Evolutionary conservation across 2,329 filamentous ascomycete genomes (phyloP).

Genomic region (Sarocladium strictum): DNA sequence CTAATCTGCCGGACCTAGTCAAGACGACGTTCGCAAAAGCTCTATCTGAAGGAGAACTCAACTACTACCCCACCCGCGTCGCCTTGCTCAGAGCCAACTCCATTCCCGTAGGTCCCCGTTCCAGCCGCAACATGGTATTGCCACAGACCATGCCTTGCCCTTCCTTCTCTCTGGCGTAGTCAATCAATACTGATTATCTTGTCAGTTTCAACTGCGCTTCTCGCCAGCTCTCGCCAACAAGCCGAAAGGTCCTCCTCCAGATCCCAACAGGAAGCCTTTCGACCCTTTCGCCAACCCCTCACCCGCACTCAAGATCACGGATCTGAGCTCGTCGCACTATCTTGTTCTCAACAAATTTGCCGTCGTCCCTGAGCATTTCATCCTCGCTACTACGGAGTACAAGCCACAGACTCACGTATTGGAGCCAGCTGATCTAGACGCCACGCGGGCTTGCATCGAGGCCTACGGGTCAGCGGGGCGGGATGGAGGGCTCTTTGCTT

Average conservation of each 20-base stretch:
- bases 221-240: constrained; percentile 64
- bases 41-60: constrained; percentile 40
- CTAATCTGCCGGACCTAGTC: constrained; percentile 46
- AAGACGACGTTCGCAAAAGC: constrained; percentile 43
- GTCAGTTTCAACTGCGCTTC: constrained; percentile 70
- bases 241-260: constrained; percentile 42
- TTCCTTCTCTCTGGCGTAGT: too few species aligned
- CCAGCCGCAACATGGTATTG: too few species aligned
- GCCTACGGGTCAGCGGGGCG: constrained; percentile 35
- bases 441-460: constrained; percentile 55
- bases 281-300: constrained; percentile 62
- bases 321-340: constrained; percentile 48
- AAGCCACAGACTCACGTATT: constrained; percentile 60
- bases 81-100: constrained; percentile 37
- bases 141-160: too few species aligned
- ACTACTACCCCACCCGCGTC: constrained; percentile 50
- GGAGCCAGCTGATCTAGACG: constrained; percentile 53
- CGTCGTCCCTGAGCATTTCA: constrained; percentile 64
- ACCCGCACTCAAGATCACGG: constrained; percentile 44
- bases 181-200: too few species aligned
- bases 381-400: constrained; percentile 59
- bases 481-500: constrained; percentile 47
- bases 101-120: constrained; percentile 39
- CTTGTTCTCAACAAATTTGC: constrained; percentile 73
- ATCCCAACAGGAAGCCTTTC: constrained; percentile 31